Evolutionary conservation across 352 stramenopile genomes (phyloP).

Genomic region (Globisporangium parvum): DNA sequence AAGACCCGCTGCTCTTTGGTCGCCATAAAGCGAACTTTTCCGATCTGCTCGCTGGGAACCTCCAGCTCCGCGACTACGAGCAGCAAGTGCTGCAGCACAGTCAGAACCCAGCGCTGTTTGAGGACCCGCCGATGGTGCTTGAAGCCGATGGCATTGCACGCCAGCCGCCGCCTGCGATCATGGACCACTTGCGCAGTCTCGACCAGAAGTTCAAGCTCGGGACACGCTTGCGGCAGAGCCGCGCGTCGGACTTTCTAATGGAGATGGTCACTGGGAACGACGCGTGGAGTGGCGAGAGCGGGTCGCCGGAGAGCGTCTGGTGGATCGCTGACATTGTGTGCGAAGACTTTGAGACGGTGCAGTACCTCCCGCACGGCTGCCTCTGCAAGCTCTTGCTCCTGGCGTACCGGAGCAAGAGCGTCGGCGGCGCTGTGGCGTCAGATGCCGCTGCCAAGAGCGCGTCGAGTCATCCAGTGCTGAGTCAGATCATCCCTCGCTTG

Average conservation of each 20-base stretch:
- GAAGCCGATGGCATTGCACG: conserved; percentile 59
- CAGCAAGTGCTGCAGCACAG: conserved; percentile 53
- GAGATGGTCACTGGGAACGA: conserved; percentile 71
- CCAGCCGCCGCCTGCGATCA: conserved; percentile 58
- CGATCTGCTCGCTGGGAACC: conserved; percentile 52
- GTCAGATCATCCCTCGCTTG: conserved; percentile 47
- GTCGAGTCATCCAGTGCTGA: conserved; percentile 29
- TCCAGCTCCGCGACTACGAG: conserved; percentile 66
- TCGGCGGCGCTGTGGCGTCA: neutral
- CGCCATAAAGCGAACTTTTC: conserved; percentile 45
- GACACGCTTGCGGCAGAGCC: conserved; percentile 68
- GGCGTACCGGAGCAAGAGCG: conserved; percentile 13
- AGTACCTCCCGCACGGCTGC: conserved; percentile 74
- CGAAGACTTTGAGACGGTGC: conserved; percentile 73
- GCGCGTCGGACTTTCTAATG: conserved; percentile 79
- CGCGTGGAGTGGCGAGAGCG: conserved; percentile 10
- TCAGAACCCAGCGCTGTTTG: conserved; percentile 34
- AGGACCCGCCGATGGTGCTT: conserved; percentile 70
- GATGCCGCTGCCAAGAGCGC: conserved; percentile 10
- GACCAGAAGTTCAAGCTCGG: conserved; percentile 76
- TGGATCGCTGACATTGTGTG: conserved; percentile 88
- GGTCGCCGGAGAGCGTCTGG: conserved; percentile 38
- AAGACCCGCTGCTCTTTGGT: conserved; percentile 59
- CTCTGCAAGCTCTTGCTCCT: conserved; percentile 76
- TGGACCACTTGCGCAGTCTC: conserved; percentile 65